These are phyloP conservation scores for Sarcomyxa edulis DNA, from an alignment of 768 basidiomycete species.

Conservation along the genomic window DNA sequence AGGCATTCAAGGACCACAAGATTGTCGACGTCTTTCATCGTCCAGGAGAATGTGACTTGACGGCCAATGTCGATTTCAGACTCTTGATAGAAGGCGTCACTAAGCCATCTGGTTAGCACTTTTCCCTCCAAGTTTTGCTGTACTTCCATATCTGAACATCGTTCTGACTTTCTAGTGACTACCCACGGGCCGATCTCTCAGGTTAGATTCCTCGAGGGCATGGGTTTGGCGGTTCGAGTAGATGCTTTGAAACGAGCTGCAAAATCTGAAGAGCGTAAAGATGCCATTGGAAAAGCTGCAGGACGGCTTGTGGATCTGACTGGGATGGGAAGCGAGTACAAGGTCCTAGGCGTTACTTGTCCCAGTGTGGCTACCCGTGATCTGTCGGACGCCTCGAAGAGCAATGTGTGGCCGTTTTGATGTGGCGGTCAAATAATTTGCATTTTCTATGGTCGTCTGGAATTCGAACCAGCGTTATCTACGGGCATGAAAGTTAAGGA, in stretches of 20 bases:
- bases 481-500: too few relatives aligned
- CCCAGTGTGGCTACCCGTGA: too few relatives aligned
- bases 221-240: constrained; percentile 71
- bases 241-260: constrained; percentile 53
- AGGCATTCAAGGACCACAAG: constrained; percentile 90
- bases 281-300: constrained; percentile 54
- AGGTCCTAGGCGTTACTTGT: constrained; percentile 58
- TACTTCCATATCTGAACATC: background rate
- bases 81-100: constrained; percentile 75
- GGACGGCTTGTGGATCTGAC: constrained; percentile 67
- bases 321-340: constrained; percentile 88
- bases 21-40: constrained; percentile 79
- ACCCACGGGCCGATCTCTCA: constrained; percentile 73
- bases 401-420: constrained; percentile 29
- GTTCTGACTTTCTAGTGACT: constrained; percentile 25
- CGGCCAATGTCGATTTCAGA: constrained; percentile 95
- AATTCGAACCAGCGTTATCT: too few relatives aligned
- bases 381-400: constrained; percentile 3
- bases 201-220: constrained; percentile 65
- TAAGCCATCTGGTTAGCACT: constrained; percentile 23
- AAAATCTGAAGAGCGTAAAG: constrained; percentile 38
- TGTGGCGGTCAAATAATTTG: too few relatives aligned
- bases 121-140: background rate
- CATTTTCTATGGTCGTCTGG: too few relatives aligned
- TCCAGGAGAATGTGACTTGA: constrained; percentile 89